phyloP scores from a whole-genome alignment of 352 stramenopile genomes.

The Phytophthora fragariaefolia region DNA sequence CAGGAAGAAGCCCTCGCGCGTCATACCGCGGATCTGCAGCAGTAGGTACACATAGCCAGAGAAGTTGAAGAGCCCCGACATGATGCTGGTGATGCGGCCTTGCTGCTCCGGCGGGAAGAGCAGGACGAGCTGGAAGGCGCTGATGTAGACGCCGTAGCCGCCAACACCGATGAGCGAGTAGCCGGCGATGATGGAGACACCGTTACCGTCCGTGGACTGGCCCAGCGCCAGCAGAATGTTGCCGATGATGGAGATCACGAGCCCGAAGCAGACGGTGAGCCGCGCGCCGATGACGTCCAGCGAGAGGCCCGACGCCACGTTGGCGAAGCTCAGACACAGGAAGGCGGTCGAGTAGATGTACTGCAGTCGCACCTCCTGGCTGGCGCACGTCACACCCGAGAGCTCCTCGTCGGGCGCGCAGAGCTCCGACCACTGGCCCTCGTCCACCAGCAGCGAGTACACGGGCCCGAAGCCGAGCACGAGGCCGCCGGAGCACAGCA shows the following conservation, averaged over 20 bases:
- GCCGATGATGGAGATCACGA: conserved; percentile 52
- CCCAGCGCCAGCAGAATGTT: conserved; percentile 52
- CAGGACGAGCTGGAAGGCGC: conserved; percentile 57
- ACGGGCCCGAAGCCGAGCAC: conserved; percentile 60
- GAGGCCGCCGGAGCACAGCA: conserved; percentile 46
- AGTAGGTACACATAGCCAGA: conserved; percentile 61
- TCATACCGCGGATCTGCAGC: conserved; percentile 49
- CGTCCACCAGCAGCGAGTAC: conserved; percentile 54
- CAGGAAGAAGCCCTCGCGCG: conserved; percentile 47
- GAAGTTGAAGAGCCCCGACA: conserved; percentile 62
- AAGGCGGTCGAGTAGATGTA: conserved; percentile 62
- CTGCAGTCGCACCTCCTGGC: conserved; percentile 56
- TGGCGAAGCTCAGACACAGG: conserved; percentile 54
- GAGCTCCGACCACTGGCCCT: conserved; percentile 54
- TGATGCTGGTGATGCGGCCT: conserved; percentile 46
- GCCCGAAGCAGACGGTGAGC: conserved; percentile 38
- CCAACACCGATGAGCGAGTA: conserved; percentile 52
- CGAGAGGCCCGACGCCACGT: conserved; percentile 50
- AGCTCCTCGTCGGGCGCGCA: conserved; percentile 30
- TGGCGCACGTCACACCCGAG: conserved; percentile 43
- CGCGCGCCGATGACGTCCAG: conserved; percentile 56
- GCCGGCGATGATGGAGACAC: conserved; percentile 49
- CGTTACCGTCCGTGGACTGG: conserved; percentile 39
- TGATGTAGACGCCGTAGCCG: conserved; percentile 53
- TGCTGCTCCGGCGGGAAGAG: conserved; percentile 46